These are phyloP conservation scores for Rhizopogon vulgaris DNA, from an alignment of 768 basidiomycete genomes.

Conservation along the genomic window DNA sequence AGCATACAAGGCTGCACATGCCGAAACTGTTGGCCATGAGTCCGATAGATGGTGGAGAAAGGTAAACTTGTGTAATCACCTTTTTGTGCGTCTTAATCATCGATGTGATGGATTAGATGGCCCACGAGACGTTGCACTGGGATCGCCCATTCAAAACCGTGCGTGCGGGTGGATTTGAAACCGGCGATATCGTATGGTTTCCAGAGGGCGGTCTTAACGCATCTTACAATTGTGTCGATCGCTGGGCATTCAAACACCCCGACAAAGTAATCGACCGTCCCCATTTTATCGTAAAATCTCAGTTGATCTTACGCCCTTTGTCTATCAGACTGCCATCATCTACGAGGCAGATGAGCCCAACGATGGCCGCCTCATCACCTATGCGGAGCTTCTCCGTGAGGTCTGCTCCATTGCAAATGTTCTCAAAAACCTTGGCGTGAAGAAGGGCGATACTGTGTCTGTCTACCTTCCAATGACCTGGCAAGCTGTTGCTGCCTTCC, in stretches of 20 bases:
- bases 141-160: slow-evolving; percentile 87
- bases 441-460: slow-evolving; percentile 94
- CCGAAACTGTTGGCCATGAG: slow-evolving; percentile 65
- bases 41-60: slow-evolving; percentile 88
- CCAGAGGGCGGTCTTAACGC: slow-evolving; percentile 91
- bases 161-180: slow-evolving; percentile 72
- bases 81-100: neutral
- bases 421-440: slow-evolving; percentile 81
- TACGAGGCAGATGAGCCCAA: slow-evolving; percentile 96
- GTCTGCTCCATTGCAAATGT: slow-evolving; percentile 89
- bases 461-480: slow-evolving; percentile 92
- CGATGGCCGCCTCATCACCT: slow-evolving; percentile 70
- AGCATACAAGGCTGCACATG: slow-evolving; percentile 66
- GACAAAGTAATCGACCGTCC: slow-evolving; percentile 46
- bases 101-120: slow-evolving; percentile 37
- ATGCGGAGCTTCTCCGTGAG: slow-evolving; percentile 82
- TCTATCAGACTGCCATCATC: slow-evolving; percentile 79
- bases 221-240: slow-evolving; percentile 96
- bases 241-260: slow-evolving; percentile 89
- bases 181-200: slow-evolving; percentile 93
- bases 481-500: slow-evolving; percentile 94
- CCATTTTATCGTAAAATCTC: neutral
- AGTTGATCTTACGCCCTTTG: neutral
- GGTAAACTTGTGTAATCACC: slow-evolving; percentile 30
- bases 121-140: slow-evolving; percentile 77